Conservation (phyloP, 75 land plant genomes). For the Gnetum montanum region DNA sequence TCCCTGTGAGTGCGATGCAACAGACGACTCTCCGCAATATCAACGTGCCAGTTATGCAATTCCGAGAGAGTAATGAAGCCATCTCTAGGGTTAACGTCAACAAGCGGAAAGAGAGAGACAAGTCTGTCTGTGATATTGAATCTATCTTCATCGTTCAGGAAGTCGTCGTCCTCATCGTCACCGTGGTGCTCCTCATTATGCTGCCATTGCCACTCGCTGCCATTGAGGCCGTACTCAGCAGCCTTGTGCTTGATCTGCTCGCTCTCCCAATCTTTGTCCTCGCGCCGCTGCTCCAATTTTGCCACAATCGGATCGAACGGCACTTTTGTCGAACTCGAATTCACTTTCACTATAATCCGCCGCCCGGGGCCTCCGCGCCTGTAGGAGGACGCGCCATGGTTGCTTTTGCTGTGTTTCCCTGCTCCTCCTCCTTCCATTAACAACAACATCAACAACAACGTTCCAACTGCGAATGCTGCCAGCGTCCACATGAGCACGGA, state of each 20-base stretch:
- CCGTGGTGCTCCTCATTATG: constrained; percentile 6
- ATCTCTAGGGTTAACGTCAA: constrained; percentile 48
- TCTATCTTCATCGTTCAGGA: constrained; percentile 32
- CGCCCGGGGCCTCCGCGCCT: background rate
- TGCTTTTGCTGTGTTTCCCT: background rate
- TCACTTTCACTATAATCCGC: background rate
- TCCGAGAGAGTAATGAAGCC: constrained; percentile 34
- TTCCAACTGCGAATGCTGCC: too few relatives aligned
- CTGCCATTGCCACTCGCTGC: constrained; percentile 8
- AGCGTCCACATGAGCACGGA: too few relatives aligned
- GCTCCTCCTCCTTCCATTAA: too few relatives aligned
- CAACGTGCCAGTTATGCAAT: constrained; percentile 42
- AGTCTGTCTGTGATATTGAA: constrained; percentile 51
- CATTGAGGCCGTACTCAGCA: background rate
- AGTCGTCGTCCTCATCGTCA: constrained; percentile 28
- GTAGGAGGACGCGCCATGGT: background rate
- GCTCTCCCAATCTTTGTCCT: constrained; percentile 26
- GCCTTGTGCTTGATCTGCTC: constrained; percentile 22
- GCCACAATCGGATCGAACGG: constrained; percentile 53
- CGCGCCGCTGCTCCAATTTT: constrained; percentile 23
- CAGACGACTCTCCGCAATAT: constrained; percentile 27
- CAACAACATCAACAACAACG: too few relatives aligned
- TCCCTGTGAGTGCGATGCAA: constrained; percentile 26
- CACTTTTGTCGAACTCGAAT: constrained; percentile 1
- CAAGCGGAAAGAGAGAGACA: constrained; percentile 38